Percentiles rank a stretch among this genome's conserved stretches.
phyloP scores from a whole-genome alignment of 2,329 filamentous ascomycete species.

The Ophiostoma ulmi region DNA sequence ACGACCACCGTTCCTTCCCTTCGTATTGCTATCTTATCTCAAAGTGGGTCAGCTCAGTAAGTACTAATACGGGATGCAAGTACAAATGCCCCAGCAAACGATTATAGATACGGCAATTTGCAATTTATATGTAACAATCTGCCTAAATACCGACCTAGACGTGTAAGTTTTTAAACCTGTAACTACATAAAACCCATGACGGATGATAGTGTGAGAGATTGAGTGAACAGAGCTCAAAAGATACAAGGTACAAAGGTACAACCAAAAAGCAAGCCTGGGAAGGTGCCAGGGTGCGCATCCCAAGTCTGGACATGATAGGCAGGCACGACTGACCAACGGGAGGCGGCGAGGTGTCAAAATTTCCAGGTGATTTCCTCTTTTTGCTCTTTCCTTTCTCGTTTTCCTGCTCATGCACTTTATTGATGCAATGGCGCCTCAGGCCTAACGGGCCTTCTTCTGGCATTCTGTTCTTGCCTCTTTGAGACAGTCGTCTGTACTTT shows the following conservation, averaged over 20 bases:
- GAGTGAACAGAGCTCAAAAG: background rate
- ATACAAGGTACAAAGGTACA: background rate
- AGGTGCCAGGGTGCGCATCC: background rate
- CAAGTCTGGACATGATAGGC: background rate
- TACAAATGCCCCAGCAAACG: background rate
- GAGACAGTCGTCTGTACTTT: background rate
- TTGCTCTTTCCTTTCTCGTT: background rate
- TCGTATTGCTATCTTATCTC: background rate
- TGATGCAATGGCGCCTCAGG: too few relatives aligned
- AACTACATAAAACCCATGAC: background rate
- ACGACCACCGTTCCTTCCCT: background rate
- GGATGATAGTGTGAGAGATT: background rate
- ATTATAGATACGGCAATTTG: background rate
- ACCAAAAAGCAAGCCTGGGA: background rate
- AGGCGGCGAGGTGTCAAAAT: background rate
- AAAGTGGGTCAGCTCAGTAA: background rate
- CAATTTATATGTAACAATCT: background rate
- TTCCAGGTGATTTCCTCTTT: too few relatives aligned
- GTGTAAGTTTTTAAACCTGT: too few relatives aligned
- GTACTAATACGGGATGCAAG: background rate
- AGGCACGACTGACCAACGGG: slow-evolving; percentile 2
- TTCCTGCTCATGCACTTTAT: background rate
- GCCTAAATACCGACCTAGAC: background rate
- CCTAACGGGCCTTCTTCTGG: background rate
- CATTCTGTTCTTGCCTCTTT: background rate